phyloP scores from a whole-genome alignment of 768 basidiomycete genomes.

The Auricularia auricula-judae region DNA sequence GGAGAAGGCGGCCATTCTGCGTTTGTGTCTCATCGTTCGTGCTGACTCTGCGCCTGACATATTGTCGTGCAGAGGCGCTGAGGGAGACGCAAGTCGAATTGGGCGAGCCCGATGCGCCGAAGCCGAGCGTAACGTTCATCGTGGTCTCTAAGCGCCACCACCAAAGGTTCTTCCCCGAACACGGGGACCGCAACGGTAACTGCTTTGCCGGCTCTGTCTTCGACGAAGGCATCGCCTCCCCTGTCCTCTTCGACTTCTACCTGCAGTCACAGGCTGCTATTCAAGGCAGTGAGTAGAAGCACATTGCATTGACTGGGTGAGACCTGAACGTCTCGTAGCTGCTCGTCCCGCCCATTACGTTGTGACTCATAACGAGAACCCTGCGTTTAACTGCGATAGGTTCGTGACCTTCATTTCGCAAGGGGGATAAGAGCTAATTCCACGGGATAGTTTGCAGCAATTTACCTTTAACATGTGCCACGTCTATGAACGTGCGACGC shows the following conservation, averaged over 20 bases:
- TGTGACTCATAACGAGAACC: slow-evolving; percentile 31
- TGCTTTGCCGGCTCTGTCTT: slow-evolving; percentile 42
- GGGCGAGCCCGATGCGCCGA: neutral
- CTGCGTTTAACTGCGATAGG: neutral
- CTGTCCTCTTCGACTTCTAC: slow-evolving; percentile 35
- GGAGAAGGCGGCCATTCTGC: neutral
- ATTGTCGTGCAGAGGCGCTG: neutral
- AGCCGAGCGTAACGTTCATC: slow-evolving; percentile 40
- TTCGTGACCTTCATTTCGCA: neutral
- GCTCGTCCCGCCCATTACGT: slow-evolving; percentile 50
- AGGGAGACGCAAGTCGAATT: neutral
- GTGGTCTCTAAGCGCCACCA: slow-evolving; percentile 58
- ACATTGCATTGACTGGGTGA: neutral
- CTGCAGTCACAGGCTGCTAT: slow-evolving; percentile 46
- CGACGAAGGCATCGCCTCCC: slow-evolving; percentile 30
- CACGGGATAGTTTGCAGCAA: slow-evolving; percentile 29
- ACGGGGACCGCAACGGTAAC: slow-evolving; percentile 24
- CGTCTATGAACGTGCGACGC: slow-evolving; percentile 40
- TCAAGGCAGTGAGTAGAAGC: slow-evolving; percentile 25
- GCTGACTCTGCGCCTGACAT: neutral
- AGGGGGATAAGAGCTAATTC: too few relatives aligned
- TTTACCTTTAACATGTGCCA: slow-evolving; percentile 43
- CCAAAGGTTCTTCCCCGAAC: slow-evolving; percentile 35
- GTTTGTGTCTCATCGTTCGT: neutral
- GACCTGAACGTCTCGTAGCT: slow-evolving; percentile 21